Evolutionary conservation across 108 stramenopile genomes (phyloP).

Genomic region (Epipyxis sp.): DNA sequence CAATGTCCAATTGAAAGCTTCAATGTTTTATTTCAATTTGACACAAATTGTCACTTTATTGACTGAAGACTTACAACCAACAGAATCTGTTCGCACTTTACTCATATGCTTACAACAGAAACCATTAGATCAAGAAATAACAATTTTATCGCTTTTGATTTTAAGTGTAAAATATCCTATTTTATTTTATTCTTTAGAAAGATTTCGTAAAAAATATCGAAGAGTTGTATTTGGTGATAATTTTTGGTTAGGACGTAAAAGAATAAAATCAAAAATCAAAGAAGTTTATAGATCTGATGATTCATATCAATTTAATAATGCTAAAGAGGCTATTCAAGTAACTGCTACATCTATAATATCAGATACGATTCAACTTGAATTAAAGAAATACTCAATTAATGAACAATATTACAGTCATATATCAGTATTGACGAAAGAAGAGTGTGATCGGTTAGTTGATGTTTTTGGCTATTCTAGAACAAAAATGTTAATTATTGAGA

Average conservation of each 20-base stretch:
- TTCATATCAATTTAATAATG: no score
- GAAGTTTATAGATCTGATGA: no score
- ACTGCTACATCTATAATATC: no score
- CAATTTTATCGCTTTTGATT: background rate
- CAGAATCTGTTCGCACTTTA: background rate
- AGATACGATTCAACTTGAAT: no score
- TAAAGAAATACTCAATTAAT: no score
- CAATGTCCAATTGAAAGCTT: background rate
- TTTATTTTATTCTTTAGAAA: background rate
- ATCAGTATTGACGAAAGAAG: no score
- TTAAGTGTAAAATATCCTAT: conserved; percentile 1
- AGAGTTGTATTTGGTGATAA: conserved; percentile 5
- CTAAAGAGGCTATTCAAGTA: no score
- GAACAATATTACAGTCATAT: no score
- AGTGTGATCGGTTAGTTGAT: no score
- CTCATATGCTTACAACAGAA: background rate
- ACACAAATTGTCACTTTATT: background rate
- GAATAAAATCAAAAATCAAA: no score
- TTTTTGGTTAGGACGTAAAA: background rate
- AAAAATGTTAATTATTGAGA: no score
- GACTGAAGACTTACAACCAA: background rate
- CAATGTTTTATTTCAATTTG: background rate
- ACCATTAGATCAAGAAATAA: background rate
- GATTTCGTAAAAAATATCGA: background rate
- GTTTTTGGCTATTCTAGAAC: no score